Evolutionary conservation across 331 rosid species (phyloP).

Genomic region (Dryas integrifolia): DNA sequence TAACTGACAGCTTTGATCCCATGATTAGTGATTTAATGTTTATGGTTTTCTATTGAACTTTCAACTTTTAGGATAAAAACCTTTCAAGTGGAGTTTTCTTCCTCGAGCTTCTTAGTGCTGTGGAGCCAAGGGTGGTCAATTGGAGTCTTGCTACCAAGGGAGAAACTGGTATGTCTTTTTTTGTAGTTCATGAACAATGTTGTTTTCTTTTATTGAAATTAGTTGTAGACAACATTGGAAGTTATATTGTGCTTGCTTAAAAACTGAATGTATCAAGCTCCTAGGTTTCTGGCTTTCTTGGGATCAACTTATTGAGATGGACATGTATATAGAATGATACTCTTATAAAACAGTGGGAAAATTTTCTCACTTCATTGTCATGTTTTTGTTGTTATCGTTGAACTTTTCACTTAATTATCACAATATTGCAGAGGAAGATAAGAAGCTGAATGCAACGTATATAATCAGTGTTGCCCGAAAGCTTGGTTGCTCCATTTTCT

Average conservation of each 20-base stretch:
- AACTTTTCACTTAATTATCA: neutral
- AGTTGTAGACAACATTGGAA: neutral
- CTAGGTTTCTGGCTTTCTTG: conserved; percentile 12
- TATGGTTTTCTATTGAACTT: conserved; percentile 22
- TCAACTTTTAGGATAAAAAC: conserved; percentile 65
- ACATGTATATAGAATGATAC: conserved; percentile 11
- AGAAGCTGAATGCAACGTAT: conserved; percentile 88
- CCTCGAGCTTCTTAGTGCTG: conserved; percentile 93
- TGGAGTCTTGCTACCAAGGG: conserved; percentile 97
- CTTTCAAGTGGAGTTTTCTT: conserved; percentile 88
- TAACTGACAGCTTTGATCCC: conserved; percentile 1
- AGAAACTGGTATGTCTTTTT: conserved; percentile 67
- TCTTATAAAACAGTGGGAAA: conserved; percentile 17
- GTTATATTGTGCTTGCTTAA: neutral
- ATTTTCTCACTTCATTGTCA: conserved; percentile 21
- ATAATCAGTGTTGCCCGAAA: conserved; percentile 98
- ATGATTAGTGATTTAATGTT: conserved; percentile 3
- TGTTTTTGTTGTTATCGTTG: neutral
- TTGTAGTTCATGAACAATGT: neutral
- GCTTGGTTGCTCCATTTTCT: conserved; percentile 97
- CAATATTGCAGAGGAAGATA: conserved; percentile 79
- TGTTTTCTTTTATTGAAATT: neutral
- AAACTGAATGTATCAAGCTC: conserved; percentile 19
- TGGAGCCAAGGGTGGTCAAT: conserved; percentile 97
- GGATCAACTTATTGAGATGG: conserved; percentile 11